Evolutionary conservation across 495 filamentous ascomycete species (phyloP).

Genomic region (Penicillium simplicissimum): DNA sequence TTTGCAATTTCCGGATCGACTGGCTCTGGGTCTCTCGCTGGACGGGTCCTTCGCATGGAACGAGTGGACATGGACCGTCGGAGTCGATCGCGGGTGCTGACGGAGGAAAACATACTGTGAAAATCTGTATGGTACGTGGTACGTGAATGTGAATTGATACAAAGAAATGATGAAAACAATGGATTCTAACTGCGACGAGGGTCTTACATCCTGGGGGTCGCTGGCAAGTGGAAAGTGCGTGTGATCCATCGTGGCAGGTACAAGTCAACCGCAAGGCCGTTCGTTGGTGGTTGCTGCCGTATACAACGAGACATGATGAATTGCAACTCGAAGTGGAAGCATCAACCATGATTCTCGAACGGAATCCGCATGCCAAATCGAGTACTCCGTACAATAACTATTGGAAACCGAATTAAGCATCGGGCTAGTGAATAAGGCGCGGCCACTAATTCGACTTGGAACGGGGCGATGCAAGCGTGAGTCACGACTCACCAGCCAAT

Average conservation of each 20-base stretch:
- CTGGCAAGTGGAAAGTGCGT: background rate
- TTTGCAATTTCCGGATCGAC: slow-evolving; percentile 57
- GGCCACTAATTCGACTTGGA: background rate
- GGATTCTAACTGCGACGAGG: background rate
- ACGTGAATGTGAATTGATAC: slow-evolving; percentile 16
- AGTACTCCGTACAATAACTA: background rate
- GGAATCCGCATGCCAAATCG: background rate
- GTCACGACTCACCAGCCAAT: background rate
- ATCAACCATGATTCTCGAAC: no score
- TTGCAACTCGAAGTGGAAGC: background rate
- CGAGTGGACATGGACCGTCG: slow-evolving; percentile 64
- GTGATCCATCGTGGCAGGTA: background rate
- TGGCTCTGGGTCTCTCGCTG: slow-evolving; percentile 35
- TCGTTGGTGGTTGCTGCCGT: background rate
- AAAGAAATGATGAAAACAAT: background rate
- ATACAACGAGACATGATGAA: background rate
- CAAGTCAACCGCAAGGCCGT: background rate
- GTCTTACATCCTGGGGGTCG: background rate
- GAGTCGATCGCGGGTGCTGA: slow-evolving; percentile 46
- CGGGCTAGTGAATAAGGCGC: background rate
- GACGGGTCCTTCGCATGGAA: slow-evolving; percentile 49
- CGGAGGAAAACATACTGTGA: slow-evolving; percentile 31
- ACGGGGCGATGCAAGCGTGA: background rate
- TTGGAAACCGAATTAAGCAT: background rate
- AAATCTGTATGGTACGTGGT: slow-evolving; percentile 28